Base-by-base conservation (phyloP, 169 alveolate species). In the Plasmodium berghei region DNA sequence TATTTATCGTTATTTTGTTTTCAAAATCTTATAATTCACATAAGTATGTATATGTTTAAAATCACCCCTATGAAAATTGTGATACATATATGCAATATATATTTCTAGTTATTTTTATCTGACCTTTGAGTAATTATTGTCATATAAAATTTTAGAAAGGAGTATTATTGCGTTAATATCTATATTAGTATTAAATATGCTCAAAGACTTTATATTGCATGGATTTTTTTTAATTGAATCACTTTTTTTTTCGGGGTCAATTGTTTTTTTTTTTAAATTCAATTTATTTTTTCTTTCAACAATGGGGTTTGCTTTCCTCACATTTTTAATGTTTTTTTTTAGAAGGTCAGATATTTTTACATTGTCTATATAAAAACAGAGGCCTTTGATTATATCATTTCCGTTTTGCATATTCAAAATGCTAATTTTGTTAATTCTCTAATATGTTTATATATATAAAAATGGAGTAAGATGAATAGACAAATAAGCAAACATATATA, bases 361-460 rank as follows among this genome's bases (percentile, higher is more conserved):
- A 42, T 75, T 75, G 52, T 75, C 89, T 74, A 75, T 75, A 40
- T 75, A 75, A 63, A 75, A 75, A n/a, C 89, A 75, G n/a, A 75
- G 18, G 1, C 77, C 89, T 28, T 46, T 75, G 62, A 75, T 75
- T 18, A 75, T 12, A 67, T 75, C 74, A 61, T 75, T 75, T 46
- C 61, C 89, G 28, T 75, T 75, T 75, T 75, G 89, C 12, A 63
- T 56, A 75, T 75, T 75, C 45, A 75, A 59, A 20, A 75, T 55
- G 18, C 63, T 75, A 12, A 75, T 75, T 75, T 67, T 64, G 52
- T 46, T 75, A 63, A 75, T 75, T 52, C 73, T 10, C 89, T 75
- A 42, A 63, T 74, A 9, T 49, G 8, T 24, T 62, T 12, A 62
- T 10, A n/a, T 8, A 20, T 10, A 20, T 9, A 28, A 62, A 62